Evolutionary conservation across 2,329 filamentous ascomycete genomes (phyloP), one percentile per base, ranked within the genome.

Genomic region (Pseudogymnoascus sp.): DNA sequence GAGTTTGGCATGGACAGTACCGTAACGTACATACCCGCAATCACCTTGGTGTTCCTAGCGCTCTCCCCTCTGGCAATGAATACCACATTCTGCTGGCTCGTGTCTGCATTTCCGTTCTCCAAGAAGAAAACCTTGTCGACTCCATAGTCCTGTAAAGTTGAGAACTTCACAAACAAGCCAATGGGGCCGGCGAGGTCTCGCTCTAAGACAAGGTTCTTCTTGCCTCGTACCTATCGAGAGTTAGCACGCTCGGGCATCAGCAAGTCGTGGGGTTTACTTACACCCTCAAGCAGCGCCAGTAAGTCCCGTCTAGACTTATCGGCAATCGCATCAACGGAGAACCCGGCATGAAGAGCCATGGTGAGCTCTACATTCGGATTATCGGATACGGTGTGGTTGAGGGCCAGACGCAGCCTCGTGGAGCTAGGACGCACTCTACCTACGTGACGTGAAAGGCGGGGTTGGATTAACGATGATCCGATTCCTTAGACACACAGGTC

Each of bases 111-210:
- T 70, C 88, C 84, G 74, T 96, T 97, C 74, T 99, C 94, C 52
- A 99, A 79, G 70, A 96, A 88, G 78, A 97, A 99, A 66, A 96
- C 90, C 74, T 95, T 95, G 74, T 97, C 92, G 66, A 99, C 92
- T 28, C 95, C 95, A 76, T 97, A 96, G 70, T 99, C 94, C 71
- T 97, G 90, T 13, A 96, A 81, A 8, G 89, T 92, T 19, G 92
- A 92, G 70, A 96, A 95, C 73, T 96, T 96, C 75, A 95, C 90
- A 66, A 99, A 87, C 62, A 92, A 81, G 62, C 92, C 90, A 66
- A 99, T 82, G 28, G 92, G 90, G 21, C 92, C 94, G 66, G 92
- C 91, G 67, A 99, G 81, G 68, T 86, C 86, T 74, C 88, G 89
- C 73, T 97, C 92, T 70, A 99, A 87, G 58, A 99, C 89, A 63